These are phyloP conservation scores for Cystobasidium sp. DNA, from an alignment of 1,284 basidiomycete genomes.

Conservation along the genomic window DNA sequence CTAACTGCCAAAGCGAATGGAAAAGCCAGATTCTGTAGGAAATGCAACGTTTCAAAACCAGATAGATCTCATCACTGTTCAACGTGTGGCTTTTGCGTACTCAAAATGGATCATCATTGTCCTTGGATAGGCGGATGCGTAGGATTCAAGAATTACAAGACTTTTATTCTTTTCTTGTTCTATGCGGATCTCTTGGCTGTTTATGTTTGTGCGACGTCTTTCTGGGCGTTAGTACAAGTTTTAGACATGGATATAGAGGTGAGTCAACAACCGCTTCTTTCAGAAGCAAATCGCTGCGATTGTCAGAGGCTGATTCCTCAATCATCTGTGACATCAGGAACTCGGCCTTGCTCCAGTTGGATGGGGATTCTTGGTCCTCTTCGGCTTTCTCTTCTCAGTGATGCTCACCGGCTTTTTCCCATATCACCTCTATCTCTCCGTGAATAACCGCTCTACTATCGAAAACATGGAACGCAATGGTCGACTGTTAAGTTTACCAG, in stretches of 20 bases:
- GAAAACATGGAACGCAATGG: slow-evolving; percentile 44
- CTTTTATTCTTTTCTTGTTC: slow-evolving; percentile 43
- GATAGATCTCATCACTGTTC: slow-evolving; percentile 44
- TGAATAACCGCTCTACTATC: slow-evolving; percentile 42
- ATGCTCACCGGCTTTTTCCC: slow-evolving; percentile 41
- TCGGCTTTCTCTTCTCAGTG: slow-evolving; percentile 40
- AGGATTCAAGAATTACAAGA: slow-evolving; percentile 42
- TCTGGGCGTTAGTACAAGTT: slow-evolving; percentile 41
- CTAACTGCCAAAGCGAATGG: slow-evolving; percentile 42
- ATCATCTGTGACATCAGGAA: neutral
- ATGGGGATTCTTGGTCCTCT: slow-evolving; percentile 43
- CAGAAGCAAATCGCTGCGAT: neutral
- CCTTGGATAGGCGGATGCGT: slow-evolving; percentile 44
- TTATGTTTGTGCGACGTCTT: slow-evolving; percentile 13
- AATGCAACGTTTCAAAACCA: slow-evolving; percentile 41
- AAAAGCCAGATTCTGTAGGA: slow-evolving; percentile 39
- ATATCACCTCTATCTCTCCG: slow-evolving; percentile 39
- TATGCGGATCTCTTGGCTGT: slow-evolving; percentile 29
- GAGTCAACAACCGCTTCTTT: neutral
- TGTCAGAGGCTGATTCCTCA: neutral
- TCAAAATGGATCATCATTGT: slow-evolving; percentile 44
- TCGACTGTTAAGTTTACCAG: slow-evolving; percentile 17
- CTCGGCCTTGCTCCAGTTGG: slow-evolving; percentile 35
- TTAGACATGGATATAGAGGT: slow-evolving; percentile 38
- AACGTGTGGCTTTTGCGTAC: slow-evolving; percentile 36